Evolutionary conservation across 1,284 basidiomycete species (phyloP), one percentile per base, ranked within the genome.

Genomic region (Phlebopus sp.): DNA sequence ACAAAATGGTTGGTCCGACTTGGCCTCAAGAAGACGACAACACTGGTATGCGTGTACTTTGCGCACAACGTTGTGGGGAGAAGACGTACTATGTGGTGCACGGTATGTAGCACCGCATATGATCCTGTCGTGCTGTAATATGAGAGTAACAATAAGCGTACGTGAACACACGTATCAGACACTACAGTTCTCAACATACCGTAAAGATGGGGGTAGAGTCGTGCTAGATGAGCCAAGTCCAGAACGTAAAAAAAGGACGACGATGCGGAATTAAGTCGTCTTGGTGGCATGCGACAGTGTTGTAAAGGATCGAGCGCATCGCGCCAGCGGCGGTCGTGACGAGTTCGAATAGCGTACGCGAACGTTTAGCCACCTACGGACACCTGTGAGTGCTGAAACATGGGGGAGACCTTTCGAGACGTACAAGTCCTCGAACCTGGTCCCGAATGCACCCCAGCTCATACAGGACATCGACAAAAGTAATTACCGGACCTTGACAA

Each of bases 231-330:
- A 80, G n/a, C n/a, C n/a, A n/a, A n/a, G n/a, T n/a, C n/a, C n/a
- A 81, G 67, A 54, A 80, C 58, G 58, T 85, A 86, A 58, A 86
- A n/a, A 84, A 25, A 85, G 60, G 42, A 84, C 61, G 47, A 86
- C 78, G 6, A 6, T 23, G 42, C 84, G 76, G 68, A 78, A 73
- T 66, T 86, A 88, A 3, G 85, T 85, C 9, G 81, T 77, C 53
- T 79, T 81, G 64, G 88, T 80, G 0, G 86, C 86, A 18, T 75
- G 73, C 19, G 85, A 85, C 3, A 88, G 79, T 9, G 79, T 69
- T 78, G 77, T 63, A 76, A 73, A 0, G 84, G 84, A 53, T 74
- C n/a, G 75, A 47, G 74, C 70, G 6, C 75, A 76, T 4, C 63
- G 82, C 80, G 14, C 78, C 82, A 11, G 82, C 83, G 11, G 84